Evolutionary conservation across 1,284 basidiomycete genomes (phyloP).

Genomic region (Trametes sp.): DNA sequence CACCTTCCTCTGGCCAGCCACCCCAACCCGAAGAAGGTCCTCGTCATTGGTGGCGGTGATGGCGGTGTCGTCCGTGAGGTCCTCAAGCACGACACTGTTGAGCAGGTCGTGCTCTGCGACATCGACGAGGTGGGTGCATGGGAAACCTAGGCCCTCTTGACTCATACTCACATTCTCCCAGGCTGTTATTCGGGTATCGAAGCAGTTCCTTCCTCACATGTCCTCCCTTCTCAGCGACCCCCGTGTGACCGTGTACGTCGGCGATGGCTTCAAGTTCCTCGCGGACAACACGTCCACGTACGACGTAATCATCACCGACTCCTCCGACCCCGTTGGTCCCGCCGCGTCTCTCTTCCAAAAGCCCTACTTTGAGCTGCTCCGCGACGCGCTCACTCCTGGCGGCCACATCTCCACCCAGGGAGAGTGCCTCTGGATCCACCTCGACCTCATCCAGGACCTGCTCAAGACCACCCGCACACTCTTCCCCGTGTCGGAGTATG

Average conservation of each 20-base stretch:
- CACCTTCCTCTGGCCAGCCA: conserved; percentile 96
- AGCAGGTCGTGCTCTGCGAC: conserved; percentile 95
- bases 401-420: conserved; percentile 97
- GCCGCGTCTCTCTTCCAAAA: conserved; percentile 96
- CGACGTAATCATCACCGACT: conserved; percentile 99
- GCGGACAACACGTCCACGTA: conserved; percentile 89
- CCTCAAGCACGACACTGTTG: conserved; percentile 92
- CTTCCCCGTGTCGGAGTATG: conserved; percentile 91
- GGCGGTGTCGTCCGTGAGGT: conserved; percentile 98
- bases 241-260: conserved; percentile 89
- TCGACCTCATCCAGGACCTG: conserved; percentile 87
- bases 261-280: conserved; percentile 98
- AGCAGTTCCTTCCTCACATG: conserved; percentile 95
- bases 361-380: conserved; percentile 95
- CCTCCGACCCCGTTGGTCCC: conserved; percentile 97
- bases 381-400: conserved; percentile 88
- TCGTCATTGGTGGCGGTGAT: conserved; percentile 97
- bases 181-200: conserved; percentile 96
- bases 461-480: conserved; percentile 77
- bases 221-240: conserved; percentile 85
- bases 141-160: not conserved
- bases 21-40: conserved; percentile 95
- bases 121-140: conserved; percentile 85
- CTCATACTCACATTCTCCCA: conserved; percentile 40
- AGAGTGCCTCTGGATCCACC: conserved; percentile 96